Evolutionary conservation across 768 basidiomycete species (phyloP).

Genomic region (Podaxis sp.): DNA sequence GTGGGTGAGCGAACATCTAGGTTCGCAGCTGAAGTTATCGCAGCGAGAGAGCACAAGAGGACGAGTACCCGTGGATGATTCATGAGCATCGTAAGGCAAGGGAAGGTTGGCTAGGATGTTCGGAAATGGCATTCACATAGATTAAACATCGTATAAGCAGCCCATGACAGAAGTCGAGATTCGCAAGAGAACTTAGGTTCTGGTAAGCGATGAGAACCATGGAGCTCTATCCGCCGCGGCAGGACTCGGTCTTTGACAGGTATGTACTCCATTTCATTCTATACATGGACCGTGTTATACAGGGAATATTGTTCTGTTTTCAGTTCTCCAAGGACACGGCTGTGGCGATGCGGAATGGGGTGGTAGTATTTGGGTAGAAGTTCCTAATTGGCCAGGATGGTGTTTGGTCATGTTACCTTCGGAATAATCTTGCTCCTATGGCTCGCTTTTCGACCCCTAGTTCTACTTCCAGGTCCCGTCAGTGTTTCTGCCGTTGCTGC

Average conservation of each 20-base stretch:
- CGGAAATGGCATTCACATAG: not conserved
- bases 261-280: not conserved
- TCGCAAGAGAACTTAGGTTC: not conserved
- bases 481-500: no score
- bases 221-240: not conserved
- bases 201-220: not conserved
- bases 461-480: not conserved
- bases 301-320: not conserved
- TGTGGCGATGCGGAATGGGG: not conserved
- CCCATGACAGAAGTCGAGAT: not conserved
- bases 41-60: not conserved
- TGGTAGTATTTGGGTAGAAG: not conserved
- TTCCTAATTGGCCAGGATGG: not conserved
- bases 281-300: no score
- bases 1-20: slow-evolving; percentile 35
- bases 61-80: slow-evolving; percentile 14
- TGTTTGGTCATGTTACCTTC: slow-evolving; percentile 7
- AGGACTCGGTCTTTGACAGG: not conserved
- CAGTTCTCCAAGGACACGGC: not conserved
- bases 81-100: not conserved
- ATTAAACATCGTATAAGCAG: not conserved
- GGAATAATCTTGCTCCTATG: not conserved
- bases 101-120: not conserved
- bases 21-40: slow-evolving; percentile 13
- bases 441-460: not conserved